A percentile compares a stretch with the other conserved stretches of the same genome.
phyloP scores from a whole-genome alignment of 164 flowering plant species.

The Dillenia turbinata region DNA sequence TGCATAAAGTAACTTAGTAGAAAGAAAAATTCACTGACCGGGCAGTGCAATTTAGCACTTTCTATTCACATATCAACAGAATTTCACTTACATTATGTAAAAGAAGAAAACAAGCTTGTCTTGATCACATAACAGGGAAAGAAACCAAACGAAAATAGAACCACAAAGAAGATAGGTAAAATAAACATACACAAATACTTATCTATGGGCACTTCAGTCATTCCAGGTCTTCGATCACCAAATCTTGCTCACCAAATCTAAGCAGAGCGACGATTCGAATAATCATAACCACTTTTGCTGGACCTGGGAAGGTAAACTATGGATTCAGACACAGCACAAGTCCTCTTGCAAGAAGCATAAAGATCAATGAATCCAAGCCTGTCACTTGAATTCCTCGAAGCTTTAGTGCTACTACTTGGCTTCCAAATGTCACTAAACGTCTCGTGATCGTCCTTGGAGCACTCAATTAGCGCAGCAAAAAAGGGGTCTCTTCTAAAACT shows the following conservation, averaged over 20 bases:
- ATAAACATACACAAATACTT: neutral
- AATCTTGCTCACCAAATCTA: neutral
- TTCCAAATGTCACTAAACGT: conserved; percentile 8
- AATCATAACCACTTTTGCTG: conserved; percentile 10
- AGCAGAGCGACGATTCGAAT: conserved; percentile 6
- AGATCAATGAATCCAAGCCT: conserved; percentile 33
- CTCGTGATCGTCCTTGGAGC: conserved; percentile 38
- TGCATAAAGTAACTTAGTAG: too few species aligned
- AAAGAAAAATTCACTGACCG: too few species aligned
- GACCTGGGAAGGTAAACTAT: conserved; percentile 37
- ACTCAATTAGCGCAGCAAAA: conserved; percentile 44
- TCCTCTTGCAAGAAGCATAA: conserved; percentile 42
- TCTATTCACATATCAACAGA: too few species aligned
- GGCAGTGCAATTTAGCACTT: too few species aligned
- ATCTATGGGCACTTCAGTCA: neutral
- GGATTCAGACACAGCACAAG: conserved; percentile 46
- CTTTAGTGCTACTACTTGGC: conserved; percentile 4
- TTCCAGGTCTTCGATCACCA: too few species aligned
- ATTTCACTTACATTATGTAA: too few species aligned
- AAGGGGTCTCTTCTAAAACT: conserved; percentile 42
- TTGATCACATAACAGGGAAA: neutral
- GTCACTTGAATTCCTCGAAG: conserved; percentile 28
- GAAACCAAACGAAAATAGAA: neutral
- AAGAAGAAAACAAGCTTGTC: neutral
- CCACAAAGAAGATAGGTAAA: neutral